These are phyloP conservation scores for Lipomyces japonicus DNA, from an alignment of 805 yeast species.

Conservation along the genomic window DNA sequence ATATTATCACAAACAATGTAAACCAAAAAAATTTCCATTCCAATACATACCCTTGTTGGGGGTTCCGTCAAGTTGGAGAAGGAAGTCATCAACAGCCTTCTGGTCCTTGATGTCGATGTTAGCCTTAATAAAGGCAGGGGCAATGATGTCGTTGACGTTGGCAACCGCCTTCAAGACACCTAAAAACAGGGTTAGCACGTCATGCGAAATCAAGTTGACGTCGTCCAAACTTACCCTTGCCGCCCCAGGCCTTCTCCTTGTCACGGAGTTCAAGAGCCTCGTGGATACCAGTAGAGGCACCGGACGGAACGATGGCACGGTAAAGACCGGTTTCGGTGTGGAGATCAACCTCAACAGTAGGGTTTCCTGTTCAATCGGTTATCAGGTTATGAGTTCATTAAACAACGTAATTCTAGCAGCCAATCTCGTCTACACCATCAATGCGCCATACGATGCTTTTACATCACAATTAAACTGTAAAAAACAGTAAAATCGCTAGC, in stretches of 20 bases:
- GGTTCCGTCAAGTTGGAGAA: conserved; percentile 87
- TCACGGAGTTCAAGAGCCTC: conserved; percentile 99
- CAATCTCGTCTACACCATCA: no score
- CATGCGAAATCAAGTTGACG: not conserved
- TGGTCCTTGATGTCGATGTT: conserved; percentile 83
- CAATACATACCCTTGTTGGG: conserved; percentile 67
- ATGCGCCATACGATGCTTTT: not conserved
- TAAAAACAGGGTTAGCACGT: not conserved
- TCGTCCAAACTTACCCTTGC: conserved; percentile 66
- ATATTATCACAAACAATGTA: not conserved
- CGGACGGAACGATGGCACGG: conserved; percentile 98
- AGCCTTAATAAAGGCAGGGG: conserved; percentile 84
- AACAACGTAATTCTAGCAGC: no score
- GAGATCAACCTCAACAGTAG: conserved; percentile 98
- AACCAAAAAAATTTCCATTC: not conserved
- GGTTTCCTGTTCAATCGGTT: conserved; percentile 72
- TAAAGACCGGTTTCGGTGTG: conserved; percentile 88
- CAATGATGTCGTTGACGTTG: conserved; percentile 91
- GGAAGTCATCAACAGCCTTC: conserved; percentile 79
- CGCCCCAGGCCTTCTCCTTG: conserved; percentile 96
- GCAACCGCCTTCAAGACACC: conserved; percentile 86
- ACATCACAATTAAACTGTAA: not conserved
- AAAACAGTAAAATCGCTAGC: no score
- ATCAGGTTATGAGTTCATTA: no score
- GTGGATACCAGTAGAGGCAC: conserved; percentile 98